A percentile compares a stretch with the other conserved stretches of the same genome.
Evolutionary conservation across 1,284 basidiomycete species (phyloP).

Genomic region (Tranzscheliella williamsii): DNA sequence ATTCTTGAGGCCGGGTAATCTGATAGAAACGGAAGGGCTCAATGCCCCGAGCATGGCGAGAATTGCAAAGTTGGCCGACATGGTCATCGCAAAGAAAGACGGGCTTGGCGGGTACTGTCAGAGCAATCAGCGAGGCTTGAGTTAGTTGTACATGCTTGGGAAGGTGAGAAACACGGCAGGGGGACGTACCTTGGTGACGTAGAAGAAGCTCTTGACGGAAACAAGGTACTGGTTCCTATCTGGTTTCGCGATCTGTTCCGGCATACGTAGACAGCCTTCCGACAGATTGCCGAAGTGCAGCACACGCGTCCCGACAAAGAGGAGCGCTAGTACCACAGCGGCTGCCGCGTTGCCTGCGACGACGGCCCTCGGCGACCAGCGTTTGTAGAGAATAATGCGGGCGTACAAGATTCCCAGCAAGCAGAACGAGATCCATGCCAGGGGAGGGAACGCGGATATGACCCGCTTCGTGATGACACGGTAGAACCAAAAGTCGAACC

Average conservation of each 20-base stretch:
- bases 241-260: slow-evolving; percentile 7
- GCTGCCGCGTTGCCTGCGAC: slow-evolving; percentile 8
- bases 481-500: slow-evolving; percentile 43
- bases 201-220: slow-evolving; percentile 36
- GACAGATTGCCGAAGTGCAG: slow-evolving; percentile 46
- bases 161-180: no score
- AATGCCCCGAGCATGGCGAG: slow-evolving; percentile 36
- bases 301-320: slow-evolving; percentile 41
- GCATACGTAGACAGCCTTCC: slow-evolving; percentile 37
- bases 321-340: slow-evolving; percentile 12
- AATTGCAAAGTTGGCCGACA: slow-evolving; percentile 37
- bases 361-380: slow-evolving; percentile 6
- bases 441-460: slow-evolving; percentile 45
- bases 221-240: slow-evolving; percentile 39
- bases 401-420: slow-evolving; percentile 47
- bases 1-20: slow-evolving; percentile 21
- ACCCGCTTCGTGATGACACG: slow-evolving; percentile 14
- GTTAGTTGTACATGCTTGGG: no score
- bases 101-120: slow-evolving; percentile 41
- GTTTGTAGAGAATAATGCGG: slow-evolving; percentile 22
- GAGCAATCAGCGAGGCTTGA: not conserved
- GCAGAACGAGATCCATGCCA: slow-evolving; percentile 49
- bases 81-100: slow-evolving; percentile 36
- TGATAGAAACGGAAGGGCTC: slow-evolving; percentile 1
- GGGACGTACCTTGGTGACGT: slow-evolving; percentile 38